Evolutionary conservation across 352 stramenopile genomes (phyloP).

Genomic region (Phytophthora idaei): DNA sequence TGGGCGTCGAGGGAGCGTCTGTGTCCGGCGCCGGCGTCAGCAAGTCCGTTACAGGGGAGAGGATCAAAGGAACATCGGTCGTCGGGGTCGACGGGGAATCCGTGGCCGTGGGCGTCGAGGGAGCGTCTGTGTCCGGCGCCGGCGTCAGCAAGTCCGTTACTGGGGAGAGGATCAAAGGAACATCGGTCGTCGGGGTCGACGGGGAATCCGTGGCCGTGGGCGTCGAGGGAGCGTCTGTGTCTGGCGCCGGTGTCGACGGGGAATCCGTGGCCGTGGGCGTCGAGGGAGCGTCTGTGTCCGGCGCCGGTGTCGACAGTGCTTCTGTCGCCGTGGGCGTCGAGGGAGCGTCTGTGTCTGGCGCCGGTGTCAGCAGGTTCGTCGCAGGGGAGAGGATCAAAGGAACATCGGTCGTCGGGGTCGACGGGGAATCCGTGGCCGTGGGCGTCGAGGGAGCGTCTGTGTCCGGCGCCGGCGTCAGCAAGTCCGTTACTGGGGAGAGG

Average conservation of each 20-base stretch:
- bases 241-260: background rate
- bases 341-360: constrained; percentile 2
- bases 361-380: constrained; percentile 6
- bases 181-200: background rate
- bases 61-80: constrained; percentile 6
- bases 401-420: background rate
- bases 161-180: constrained; percentile 6
- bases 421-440: too few species aligned
- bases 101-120: too few species aligned
- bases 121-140: background rate
- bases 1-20: background rate
- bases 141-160: constrained; percentile 12
- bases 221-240: constrained; percentile 4
- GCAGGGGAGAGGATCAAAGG: constrained; percentile 10
- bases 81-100: constrained; percentile 3
- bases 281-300: constrained; percentile 1
- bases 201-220: background rate
- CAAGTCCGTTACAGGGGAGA: constrained; percentile 10
- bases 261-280: background rate
- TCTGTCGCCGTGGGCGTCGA: background rate
- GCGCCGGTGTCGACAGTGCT: constrained; percentile 1
- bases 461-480: constrained; percentile 4
- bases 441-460: constrained; percentile 1
- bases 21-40: constrained; percentile 1
- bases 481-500: constrained; percentile 10